phyloP scores from a whole-genome alignment of 257 asterid species.

The Fraxinus americana region DNA sequence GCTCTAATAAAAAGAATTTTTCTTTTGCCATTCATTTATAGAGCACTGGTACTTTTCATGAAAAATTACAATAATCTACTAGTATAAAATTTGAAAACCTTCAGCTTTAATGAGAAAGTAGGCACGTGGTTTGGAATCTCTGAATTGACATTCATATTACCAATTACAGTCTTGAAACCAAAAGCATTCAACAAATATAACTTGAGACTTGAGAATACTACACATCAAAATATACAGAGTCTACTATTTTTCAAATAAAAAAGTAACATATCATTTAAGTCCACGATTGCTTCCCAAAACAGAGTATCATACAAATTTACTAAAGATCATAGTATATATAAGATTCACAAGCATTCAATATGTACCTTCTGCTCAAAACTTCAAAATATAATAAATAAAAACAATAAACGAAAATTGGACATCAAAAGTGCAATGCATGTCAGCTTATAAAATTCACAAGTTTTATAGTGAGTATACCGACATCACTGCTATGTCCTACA shows the following conservation, averaged over 20 bases:
- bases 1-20: not conserved
- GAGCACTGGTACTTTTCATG: not conserved
- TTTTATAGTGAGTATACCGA: not conserved
- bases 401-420: not conserved
- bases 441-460: not conserved
- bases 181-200: not conserved
- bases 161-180: not conserved
- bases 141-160: not conserved
- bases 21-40: no score
- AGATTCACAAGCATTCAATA: not conserved
- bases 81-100: not conserved
- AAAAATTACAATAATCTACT: not conserved
- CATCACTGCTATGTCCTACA: not conserved
- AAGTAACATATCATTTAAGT: not conserved
- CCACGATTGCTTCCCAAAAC: not conserved
- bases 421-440: not conserved
- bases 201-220: not conserved
- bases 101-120: not conserved
- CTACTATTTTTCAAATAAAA: not conserved
- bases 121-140: not conserved
- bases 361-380: not conserved
- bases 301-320: no score
- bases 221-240: not conserved
- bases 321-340: not conserved
- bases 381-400: no score